phyloP scores from a whole-genome alignment of 1,284 basidiomycete genomes.

The Meira miltonrushii region DNA sequence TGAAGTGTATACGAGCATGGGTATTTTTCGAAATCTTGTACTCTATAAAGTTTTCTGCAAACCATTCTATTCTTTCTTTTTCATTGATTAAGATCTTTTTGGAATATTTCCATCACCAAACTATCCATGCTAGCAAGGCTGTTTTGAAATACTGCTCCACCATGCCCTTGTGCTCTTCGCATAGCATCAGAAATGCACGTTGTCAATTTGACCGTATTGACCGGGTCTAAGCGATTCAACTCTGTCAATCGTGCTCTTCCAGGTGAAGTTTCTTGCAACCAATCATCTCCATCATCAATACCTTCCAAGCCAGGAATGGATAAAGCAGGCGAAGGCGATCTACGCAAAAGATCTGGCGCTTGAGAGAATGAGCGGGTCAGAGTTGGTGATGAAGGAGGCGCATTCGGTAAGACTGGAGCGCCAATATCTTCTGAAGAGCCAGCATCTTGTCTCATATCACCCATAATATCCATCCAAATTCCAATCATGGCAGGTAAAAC shows the following conservation, averaged over 20 bases:
- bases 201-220: conserved; percentile 23
- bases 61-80: background rate
- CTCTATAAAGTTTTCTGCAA: too few species aligned
- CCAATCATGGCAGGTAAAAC: conserved; percentile 33
- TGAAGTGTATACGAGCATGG: too few species aligned
- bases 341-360: background rate
- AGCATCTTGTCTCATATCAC: conserved; percentile 18
- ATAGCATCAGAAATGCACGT: conserved; percentile 27
- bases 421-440: background rate
- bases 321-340: conserved; percentile 9
- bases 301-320: conserved; percentile 19
- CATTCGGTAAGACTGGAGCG: conserved; percentile 9
- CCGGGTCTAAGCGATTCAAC: conserved; percentile 30
- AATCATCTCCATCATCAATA: conserved; percentile 22
- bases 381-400: conserved; percentile 5
- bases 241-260: conserved; percentile 30
- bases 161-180: conserved; percentile 23
- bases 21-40: too few species aligned
- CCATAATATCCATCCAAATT: conserved; percentile 44
- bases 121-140: conserved; percentile 35
- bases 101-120: conserved; percentile 42
- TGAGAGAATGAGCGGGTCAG: background rate
- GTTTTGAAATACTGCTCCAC: conserved; percentile 17
- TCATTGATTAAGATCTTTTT: conserved; percentile 24
- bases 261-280: conserved; percentile 41